Evolutionary conservation across 2,329 filamentous ascomycete genomes (phyloP), one percentile per base, ranked within the genome.

Genomic region (Camillea tinctor): DNA sequence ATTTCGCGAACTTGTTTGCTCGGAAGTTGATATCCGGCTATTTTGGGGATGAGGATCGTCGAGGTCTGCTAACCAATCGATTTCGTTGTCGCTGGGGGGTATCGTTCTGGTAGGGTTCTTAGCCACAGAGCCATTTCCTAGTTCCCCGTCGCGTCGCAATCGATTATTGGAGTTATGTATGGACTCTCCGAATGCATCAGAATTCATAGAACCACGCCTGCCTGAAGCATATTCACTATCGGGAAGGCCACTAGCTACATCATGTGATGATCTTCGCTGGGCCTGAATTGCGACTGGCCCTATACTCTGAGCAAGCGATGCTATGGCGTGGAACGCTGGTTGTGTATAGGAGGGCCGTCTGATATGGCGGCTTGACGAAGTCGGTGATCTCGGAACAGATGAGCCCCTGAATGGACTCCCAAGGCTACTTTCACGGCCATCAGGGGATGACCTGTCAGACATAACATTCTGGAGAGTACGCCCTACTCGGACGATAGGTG

Each of bases 401-500:
- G 66, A 76, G 15, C 76, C 71, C 55, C 80, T 77, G 64, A 87
- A 87, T 0, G 84, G 84, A 58, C 84, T 87, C 15, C 83, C 78
- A 2, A 87, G 73, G 11, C 80, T 79, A 36, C 77, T 76, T 50
- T 82, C 81, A n/a, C 76, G 77, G 6, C 72, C 76, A 55, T 81
- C 80, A 1, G 84, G 84, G 0, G 84, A 86, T 0, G 84, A 82
- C 7, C 82, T 81, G 63, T 86, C 84, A 0, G 84, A 85, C 11
- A 84, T 84, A 44, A 87, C 81, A 60, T 79, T 84, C 66, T 86
- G 84, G 15, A 87, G 72, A 26, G 80, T 83, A 53, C 82, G 77
- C 2, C 84, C 84, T 23, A 79, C 84, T 52, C 84, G 78, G n/a
- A 87, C 80, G 40, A 86, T 86, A 1, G 84, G 83, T 4, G 84